Conservation (phyloP, 257 asterid species). For the Ocimum tenuiflorum region DNA sequence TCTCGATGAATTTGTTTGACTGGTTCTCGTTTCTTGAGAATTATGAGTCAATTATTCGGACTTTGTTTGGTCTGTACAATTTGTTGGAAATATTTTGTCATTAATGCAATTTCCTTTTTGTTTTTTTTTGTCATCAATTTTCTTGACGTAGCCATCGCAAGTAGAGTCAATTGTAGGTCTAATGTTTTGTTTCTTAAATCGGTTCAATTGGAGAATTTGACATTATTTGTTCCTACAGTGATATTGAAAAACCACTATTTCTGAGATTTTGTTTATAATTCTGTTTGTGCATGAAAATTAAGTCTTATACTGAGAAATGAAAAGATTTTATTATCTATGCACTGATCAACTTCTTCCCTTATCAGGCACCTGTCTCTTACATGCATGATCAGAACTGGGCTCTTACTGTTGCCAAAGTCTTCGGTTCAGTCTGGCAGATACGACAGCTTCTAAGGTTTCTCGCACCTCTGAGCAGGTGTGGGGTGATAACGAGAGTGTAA, state of each 20-base stretch:
- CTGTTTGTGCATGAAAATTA: neutral
- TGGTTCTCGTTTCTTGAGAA: neutral
- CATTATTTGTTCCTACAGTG: neutral
- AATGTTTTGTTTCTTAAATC: neutral
- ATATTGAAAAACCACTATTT: neutral
- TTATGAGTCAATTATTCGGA: neutral
- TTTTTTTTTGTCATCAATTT: too few relatives aligned
- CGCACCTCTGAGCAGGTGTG: conserved; percentile 96
- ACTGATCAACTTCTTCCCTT: conserved; percentile 16
- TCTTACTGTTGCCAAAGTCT: conserved; percentile 35
- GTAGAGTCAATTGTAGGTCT: neutral
- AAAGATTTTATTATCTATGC: neutral
- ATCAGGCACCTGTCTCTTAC: conserved; percentile 59
- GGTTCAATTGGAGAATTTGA: neutral
- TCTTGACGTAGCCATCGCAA: too few relatives aligned
- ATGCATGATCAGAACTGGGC: conserved; percentile 33
- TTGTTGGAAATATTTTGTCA: neutral
- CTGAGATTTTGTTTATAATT: neutral
- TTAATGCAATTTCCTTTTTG: neutral
- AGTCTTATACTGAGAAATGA: neutral
- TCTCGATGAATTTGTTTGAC: neutral
- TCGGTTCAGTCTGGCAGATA: conserved; percentile 96
- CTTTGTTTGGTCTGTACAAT: neutral
- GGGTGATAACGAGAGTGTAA: conserved; percentile 56
- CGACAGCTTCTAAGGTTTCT: conserved; percentile 52